These are phyloP conservation scores for Lecanicillium sp. DNA, from an alignment of 2,329 filamentous ascomycete genomes.

Conservation along the genomic window DNA sequence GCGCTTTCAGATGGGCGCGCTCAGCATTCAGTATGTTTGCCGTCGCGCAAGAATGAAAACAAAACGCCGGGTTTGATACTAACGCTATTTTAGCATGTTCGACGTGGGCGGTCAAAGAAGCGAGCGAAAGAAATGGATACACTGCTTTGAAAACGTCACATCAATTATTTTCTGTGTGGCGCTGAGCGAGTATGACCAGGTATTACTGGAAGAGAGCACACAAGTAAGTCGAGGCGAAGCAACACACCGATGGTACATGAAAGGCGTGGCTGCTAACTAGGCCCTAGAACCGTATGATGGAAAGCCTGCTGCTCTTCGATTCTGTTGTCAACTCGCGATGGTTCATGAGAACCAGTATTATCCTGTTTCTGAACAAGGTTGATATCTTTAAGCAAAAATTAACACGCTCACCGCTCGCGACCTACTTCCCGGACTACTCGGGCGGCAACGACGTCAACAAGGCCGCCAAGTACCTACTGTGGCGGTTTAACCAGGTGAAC, in stretches of 20 bases:
- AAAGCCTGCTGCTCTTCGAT: conserved; percentile 91
- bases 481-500: conserved; percentile 99
- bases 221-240: conserved; percentile 55
- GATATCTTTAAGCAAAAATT: conserved; percentile 97
- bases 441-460: conserved; percentile 97
- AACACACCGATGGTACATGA: conserved; percentile 10
- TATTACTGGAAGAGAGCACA: conserved; percentile 91
- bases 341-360: conserved; percentile 99
- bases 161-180: conserved; percentile 99
- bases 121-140: conserved; percentile 99
- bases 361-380: conserved; percentile 97
- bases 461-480: conserved; percentile 93
- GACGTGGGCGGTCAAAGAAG: conserved; percentile 96
- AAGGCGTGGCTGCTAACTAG: background rate
- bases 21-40: conserved; percentile 86
- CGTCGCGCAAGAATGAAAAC: background rate
- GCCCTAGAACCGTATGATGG: conserved; percentile 95
- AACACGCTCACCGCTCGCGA: conserved; percentile 76
- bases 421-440: conserved; percentile 97
- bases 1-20: conserved; percentile 93
- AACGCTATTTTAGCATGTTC: conserved; percentile 70
- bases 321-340: conserved; percentile 97
- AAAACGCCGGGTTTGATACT: background rate
- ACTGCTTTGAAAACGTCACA: conserved; percentile 99
- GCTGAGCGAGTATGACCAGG: conserved; percentile 96